These are phyloP conservation scores for Paraleonurus japonicus DNA, from an alignment of 257 asterid genomes.

Conservation along the genomic window DNA sequence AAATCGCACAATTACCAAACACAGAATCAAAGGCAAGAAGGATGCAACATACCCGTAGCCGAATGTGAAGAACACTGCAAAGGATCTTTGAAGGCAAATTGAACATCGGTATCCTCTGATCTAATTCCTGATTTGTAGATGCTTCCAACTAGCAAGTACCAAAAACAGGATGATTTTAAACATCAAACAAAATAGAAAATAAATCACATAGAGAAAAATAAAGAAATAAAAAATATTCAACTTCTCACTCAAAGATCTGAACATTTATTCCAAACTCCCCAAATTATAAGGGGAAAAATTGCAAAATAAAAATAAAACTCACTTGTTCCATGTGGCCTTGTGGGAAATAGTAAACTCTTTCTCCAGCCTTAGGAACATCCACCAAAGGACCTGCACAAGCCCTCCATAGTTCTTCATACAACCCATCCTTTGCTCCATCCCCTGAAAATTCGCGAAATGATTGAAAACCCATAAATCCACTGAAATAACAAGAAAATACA, in stretches of 20 bases:
- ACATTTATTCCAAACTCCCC: constrained; percentile 8
- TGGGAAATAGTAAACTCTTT: constrained; percentile 86
- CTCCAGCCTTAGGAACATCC: constrained; percentile 71
- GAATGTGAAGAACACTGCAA: constrained; percentile 60
- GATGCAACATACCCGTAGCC: constrained; percentile 57
- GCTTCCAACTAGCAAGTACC: constrained; percentile 76
- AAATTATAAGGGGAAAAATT: not conserved
- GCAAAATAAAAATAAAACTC: constrained; percentile 30
- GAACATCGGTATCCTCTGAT: constrained; percentile 73
- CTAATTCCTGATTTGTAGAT: constrained; percentile 83
- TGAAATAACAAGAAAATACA: not conserved
- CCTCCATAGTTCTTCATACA: constrained; percentile 81
- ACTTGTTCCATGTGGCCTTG: constrained; percentile 99
- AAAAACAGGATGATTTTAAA: constrained; percentile 23
- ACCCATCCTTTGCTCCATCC: constrained; percentile 42
- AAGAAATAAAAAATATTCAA: constrained; percentile 15
- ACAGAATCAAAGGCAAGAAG: constrained; percentile 5
- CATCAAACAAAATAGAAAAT: constrained; percentile 22
- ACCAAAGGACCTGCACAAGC: constrained; percentile 97
- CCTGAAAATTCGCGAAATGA: constrained; percentile 33
- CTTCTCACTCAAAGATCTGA: constrained; percentile 32
- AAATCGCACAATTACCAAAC: not conserved
- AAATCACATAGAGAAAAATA: not conserved
- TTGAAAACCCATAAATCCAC: not conserved
- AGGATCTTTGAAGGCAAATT: constrained; percentile 81